phyloP scores from a whole-genome alignment of 163 green algal species.

The Trebouxia gelatinosa region DNA sequence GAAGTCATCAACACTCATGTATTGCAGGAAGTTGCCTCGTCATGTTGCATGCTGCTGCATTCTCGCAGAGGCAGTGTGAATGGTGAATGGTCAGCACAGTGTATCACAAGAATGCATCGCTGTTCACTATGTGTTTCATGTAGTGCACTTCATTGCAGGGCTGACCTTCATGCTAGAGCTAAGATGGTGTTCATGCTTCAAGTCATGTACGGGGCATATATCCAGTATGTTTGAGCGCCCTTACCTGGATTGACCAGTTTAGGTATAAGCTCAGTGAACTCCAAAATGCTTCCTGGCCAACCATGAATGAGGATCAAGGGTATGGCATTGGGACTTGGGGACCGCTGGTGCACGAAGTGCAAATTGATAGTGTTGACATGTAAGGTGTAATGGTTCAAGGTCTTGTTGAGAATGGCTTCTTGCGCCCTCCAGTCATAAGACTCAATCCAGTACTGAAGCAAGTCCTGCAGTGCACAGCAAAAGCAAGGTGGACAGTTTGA shows the following conservation, averaged over 20 bases:
- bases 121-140: too few relatives aligned
- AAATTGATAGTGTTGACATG: conserved; percentile 40
- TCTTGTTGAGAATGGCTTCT: conserved; percentile 42
- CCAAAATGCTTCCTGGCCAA: conserved; percentile 49
- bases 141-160: too few relatives aligned
- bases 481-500: neutral
- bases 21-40: too few relatives aligned
- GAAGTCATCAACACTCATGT: too few relatives aligned
- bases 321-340: conserved; percentile 23
- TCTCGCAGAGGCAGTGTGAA: too few relatives aligned
- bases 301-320: conserved; percentile 52
- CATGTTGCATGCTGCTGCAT: too few relatives aligned
- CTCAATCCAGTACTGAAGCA: conserved; percentile 40
- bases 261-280: conserved; percentile 47
- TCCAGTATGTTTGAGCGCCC: too few relatives aligned
- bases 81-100: too few relatives aligned
- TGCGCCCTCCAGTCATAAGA: conserved; percentile 40
- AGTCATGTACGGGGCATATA: neutral
- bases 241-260: conserved; percentile 26
- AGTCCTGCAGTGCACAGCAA: too few relatives aligned
- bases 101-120: neutral
- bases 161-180: too few relatives aligned
- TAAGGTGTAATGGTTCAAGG: conserved; percentile 38
- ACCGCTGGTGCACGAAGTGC: conserved; percentile 46
- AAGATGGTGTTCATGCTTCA: too few relatives aligned